Base-by-base conservation (phyloP, 2,329 filamentous ascomycete species). In the Pestalotiopsis sp. region DNA sequence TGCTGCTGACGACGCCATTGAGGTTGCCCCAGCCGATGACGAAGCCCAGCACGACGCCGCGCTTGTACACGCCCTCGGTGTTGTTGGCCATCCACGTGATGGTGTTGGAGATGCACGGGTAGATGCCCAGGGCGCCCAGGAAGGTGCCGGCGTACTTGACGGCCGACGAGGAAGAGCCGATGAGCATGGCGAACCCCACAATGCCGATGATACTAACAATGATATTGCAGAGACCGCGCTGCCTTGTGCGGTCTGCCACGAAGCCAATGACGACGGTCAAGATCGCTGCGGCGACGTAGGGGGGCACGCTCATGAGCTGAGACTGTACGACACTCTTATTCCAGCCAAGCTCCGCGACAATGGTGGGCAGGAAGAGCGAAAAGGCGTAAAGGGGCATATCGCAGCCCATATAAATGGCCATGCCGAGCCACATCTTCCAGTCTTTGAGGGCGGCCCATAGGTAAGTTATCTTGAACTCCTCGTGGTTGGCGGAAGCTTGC, bases 21-120 rank as follows among this genome's bases (percentile, higher is more conserved):
- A 98, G 83, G 77, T 98, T 97, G 40, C 95, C 95, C 93, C 93
- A 97, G 25, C 92, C 94, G 70, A 98, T 97, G 66, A 97, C 92
- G 71, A 97, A 90, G 0, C 95, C 95, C 0, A 98, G 82, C 0
- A 93, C 93, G 20, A 97, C 91, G 49, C 94, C 95, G 41, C 95
- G 89, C 83, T 97, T 97, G 81, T 97, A 97, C 2, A 95, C 93
- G 14, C 95, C 92, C 80, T 97, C 95, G 45, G 91, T 87, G 71
- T 97, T 98, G 82, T 98, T 98, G 62, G 91, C 90, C 20, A 91
- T 85, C 95, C 95, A 98, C 2, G 91, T 90, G 71, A 98, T 93
- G 0, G 93, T 97, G 77, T 97, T 96, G 9, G 93, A 83, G 68
- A 97, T 93, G 75, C 90, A 92, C 0, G 95, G 94, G 75, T 97